phyloP scores from a whole-genome alignment of 2,329 filamentous ascomycete genomes.

The Aureobasidium pullulans region DNA sequence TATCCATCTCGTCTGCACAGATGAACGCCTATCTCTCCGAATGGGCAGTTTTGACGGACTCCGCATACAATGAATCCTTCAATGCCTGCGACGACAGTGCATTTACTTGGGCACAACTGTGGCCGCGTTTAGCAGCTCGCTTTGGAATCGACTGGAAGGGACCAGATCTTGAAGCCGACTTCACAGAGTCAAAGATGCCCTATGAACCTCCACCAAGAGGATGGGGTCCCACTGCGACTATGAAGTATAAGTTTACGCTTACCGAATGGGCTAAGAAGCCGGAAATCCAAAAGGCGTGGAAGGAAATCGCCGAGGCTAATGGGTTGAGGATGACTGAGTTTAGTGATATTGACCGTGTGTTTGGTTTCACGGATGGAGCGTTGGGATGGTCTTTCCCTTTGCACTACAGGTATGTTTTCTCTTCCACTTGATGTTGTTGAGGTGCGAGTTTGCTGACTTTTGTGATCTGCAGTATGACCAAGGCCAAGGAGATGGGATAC shows the following conservation, averaged over 20 bases:
- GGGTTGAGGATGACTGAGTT: constrained; percentile 25
- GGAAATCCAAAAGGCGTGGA: constrained; percentile 42
- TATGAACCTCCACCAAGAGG: background rate
- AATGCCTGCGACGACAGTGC: constrained; percentile 41
- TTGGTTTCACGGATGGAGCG: background rate
- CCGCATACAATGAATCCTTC: constrained; percentile 40
- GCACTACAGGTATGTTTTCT: background rate
- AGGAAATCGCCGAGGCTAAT: constrained; percentile 38
- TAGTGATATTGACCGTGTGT: background rate
- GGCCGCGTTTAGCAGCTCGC: constrained; percentile 11
- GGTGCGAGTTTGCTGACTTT: constrained; percentile 35
- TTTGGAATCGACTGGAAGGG: background rate
- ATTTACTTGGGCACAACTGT: constrained; percentile 38
- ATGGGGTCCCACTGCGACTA: background rate
- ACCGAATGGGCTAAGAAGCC: constrained; percentile 1
- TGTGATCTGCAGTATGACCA: constrained; percentile 34
- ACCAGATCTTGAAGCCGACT: background rate
- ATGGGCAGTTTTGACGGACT: constrained; percentile 38
- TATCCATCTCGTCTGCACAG: constrained; percentile 37
- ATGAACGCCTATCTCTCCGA: constrained; percentile 45
- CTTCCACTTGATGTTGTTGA: constrained; percentile 34
- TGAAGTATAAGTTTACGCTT: constrained; percentile 8
- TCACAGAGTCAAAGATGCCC: background rate
- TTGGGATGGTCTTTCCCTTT: background rate
- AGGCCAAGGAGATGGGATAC: constrained; percentile 40